Evolutionary conservation across 2,329 filamentous ascomycete species (phyloP), one percentile per base, ranked within the genome.

Genomic region (Botrytis elliptica): DNA sequence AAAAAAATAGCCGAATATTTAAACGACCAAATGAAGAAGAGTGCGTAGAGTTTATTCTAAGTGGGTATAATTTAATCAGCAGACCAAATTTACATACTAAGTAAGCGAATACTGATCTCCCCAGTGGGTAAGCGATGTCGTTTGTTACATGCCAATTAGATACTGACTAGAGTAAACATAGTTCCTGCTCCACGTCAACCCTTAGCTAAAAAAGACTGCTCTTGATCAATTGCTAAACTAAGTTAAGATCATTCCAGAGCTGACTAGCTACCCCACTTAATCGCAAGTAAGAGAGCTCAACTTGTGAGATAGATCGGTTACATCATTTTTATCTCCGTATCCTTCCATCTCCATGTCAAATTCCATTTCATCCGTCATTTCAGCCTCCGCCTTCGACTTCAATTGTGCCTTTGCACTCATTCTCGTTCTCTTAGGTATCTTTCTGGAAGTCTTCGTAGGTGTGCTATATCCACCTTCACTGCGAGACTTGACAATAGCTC

Each of bases 61-160:
- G 1, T n/a, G n/a, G n/a, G n/a, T n/a, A n/a, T 6, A 7, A 12
- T 52, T 52, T 0, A 6, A 52, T n/a, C 0, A n/a, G 49, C 49
- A 12, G 25, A n/a, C 2, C 12, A 52, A 12, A 52, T 6, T n/a
- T n/a, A n/a, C 0, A 3, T 14, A 5, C 22, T n/a, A 14, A n/a
- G 14, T 12, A 49, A 25, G 2, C 0, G 0, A 52, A 14, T 14
- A 14, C 1, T 6, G n/a, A 52, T n/a, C 25, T 52, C 1, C 49
- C 4, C 25, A 14, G n/a, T 3, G 3, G n/a, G 0, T 16, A 16
- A n/a, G 25, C 5, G 5, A 55, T n/a, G 2, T 3, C 2, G 6
- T n/a, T 55, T 3, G 2, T 16, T 14, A n/a, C 12, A 16, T n/a
- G 5, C 12, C 5, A n/a, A n/a, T 14, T 16, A n/a, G 25, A 14